These are phyloP conservation scores for Litsea cubeba DNA, from an alignment of 164 flowering plant species.

Conservation along the genomic window DNA sequence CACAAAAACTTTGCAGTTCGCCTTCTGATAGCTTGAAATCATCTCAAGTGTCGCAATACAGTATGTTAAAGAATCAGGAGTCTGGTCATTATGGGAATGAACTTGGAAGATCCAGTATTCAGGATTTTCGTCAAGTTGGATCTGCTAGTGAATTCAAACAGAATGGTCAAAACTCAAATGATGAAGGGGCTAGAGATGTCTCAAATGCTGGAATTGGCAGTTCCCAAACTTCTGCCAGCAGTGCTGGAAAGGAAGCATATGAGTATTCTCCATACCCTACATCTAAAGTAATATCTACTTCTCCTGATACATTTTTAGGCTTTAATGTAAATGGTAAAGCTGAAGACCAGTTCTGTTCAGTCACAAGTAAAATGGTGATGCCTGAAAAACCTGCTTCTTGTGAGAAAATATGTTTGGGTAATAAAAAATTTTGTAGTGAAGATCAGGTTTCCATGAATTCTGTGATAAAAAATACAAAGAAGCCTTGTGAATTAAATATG, in stretches of 20 bases:
- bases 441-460: conserved; percentile 6
- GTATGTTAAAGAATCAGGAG: neutral
- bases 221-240: conserved; percentile 6
- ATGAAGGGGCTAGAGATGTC: conserved; percentile 5
- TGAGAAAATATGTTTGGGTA: neutral
- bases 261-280: conserved; percentile 1
- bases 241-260: conserved; percentile 15
- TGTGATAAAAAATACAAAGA: conserved; percentile 4
- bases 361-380: neutral
- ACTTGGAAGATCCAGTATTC: conserved; percentile 3
- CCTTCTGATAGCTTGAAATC: conserved; percentile 11
- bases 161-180: conserved; percentile 4
- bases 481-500: conserved; percentile 5
- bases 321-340: conserved; percentile 1
- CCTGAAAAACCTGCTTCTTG: neutral
- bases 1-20: neutral
- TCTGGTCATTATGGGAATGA: neutral
- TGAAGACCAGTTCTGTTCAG: conserved; percentile 2
- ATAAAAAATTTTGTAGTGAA: neutral
- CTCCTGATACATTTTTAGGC: conserved; percentile 2
- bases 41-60: conserved; percentile 7
- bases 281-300: conserved; percentile 9
- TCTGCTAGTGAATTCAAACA: conserved; percentile 13
- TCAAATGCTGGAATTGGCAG: conserved; percentile 4
- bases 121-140: conserved; percentile 8